phyloP scores from a whole-genome alignment of 1,139 yeast genomes.

The Pichia sp. region DNA sequence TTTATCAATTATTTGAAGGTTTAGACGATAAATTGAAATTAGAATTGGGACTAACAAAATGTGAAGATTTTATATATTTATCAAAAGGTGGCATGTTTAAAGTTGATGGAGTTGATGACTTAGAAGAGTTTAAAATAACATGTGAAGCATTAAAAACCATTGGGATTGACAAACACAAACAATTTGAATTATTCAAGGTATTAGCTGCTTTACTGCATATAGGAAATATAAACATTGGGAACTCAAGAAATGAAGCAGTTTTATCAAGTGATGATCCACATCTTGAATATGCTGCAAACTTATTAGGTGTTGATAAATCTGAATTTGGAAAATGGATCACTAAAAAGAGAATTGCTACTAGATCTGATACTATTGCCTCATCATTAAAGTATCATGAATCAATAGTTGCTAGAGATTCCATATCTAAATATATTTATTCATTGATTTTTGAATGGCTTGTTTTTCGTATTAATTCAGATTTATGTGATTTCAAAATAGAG shows the following conservation, averaged over 20 bases:
- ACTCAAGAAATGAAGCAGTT: slow-evolving; percentile 78
- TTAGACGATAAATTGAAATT: slow-evolving; percentile 52
- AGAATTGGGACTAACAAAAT: slow-evolving; percentile 53
- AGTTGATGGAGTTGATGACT: slow-evolving; percentile 78
- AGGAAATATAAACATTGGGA: slow-evolving; percentile 84
- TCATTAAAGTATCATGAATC: slow-evolving; percentile 83
- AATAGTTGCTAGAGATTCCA: slow-evolving; percentile 87
- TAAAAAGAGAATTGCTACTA: slow-evolving; percentile 84
- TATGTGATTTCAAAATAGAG: slow-evolving; percentile 63
- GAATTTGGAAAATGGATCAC: slow-evolving; percentile 85
- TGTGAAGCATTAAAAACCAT: slow-evolving; percentile 69
- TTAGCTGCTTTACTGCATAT: slow-evolving; percentile 92
- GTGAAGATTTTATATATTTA: slow-evolving; percentile 70
- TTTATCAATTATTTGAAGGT: slow-evolving; percentile 85
- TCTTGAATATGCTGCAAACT: slow-evolving; percentile 71
- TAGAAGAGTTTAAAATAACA: slow-evolving; percentile 66
- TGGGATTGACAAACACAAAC: slow-evolving; percentile 59
- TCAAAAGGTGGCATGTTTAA: slow-evolving; percentile 79
- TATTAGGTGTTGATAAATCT: slow-evolving; percentile 70
- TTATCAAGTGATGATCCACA: slow-evolving; percentile 80
- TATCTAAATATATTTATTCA: slow-evolving; percentile 87
- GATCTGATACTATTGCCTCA: slow-evolving; percentile 85
- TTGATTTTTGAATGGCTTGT: slow-evolving; percentile 95
- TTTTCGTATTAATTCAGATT: slow-evolving; percentile 67
- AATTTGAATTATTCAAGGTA: slow-evolving; percentile 63